Evolutionary conservation across 148 eudicot species (phyloP).

Genomic region (Rhododendron griersonianum): DNA sequence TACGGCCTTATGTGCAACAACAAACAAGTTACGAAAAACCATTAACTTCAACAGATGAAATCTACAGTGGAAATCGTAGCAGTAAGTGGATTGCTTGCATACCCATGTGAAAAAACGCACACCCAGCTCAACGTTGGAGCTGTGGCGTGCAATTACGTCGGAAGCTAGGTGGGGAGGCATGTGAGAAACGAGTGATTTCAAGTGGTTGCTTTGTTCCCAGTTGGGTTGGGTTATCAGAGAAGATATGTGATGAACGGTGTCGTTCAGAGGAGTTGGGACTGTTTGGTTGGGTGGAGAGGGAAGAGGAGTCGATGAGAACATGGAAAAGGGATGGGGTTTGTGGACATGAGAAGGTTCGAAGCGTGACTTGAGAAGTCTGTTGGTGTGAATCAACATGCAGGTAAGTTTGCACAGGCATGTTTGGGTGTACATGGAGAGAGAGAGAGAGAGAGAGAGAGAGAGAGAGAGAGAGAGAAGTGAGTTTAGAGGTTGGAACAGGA

Average conservation of each 20-base stretch:
- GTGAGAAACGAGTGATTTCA: slow-evolving; percentile 28
- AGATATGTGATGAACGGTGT: slow-evolving; percentile 1
- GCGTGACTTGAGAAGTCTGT: background rate
- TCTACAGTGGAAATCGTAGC: slow-evolving; percentile 18
- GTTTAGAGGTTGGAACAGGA: background rate
- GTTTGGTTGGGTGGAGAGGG: background rate
- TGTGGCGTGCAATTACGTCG: slow-evolving; percentile 11
- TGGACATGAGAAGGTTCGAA: background rate
- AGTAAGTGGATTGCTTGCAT: slow-evolving; percentile 26
- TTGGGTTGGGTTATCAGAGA: slow-evolving; percentile 18
- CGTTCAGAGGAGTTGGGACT: background rate
- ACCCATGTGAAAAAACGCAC: slow-evolving; percentile 22
- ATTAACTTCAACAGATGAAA: slow-evolving; percentile 15
- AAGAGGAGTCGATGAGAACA: background rate
- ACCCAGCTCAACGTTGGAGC: slow-evolving; percentile 9
- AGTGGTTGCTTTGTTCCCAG: slow-evolving; percentile 19
- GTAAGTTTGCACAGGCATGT: background rate
- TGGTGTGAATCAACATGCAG: slow-evolving; percentile 6
- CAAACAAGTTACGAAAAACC: slow-evolving; percentile 5
- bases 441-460: background rate
- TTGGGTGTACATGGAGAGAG: background rate
- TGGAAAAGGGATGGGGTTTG: background rate
- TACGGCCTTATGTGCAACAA: slow-evolving; percentile 18
- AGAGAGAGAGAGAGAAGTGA: background rate
- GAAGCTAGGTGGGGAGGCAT: slow-evolving; percentile 17